These are phyloP conservation scores for Aplosporella prunicola DNA, from an alignment of 2,329 filamentous ascomycete species.

Conservation along the genomic window DNA sequence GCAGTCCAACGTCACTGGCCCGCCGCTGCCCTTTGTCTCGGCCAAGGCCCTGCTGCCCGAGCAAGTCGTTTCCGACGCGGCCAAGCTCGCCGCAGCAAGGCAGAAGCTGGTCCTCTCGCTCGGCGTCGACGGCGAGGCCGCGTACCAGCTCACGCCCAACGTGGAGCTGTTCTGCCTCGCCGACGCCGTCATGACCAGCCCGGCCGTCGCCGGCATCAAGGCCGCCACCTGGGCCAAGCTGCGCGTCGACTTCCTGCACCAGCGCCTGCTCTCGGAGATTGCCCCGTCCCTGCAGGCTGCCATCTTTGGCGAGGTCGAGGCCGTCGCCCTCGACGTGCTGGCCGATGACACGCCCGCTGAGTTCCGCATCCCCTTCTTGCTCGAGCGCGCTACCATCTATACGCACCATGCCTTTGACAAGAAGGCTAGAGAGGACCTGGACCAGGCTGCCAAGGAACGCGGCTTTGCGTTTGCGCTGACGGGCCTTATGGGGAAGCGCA, in stretches of 20 bases:
- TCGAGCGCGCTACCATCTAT: slow-evolving; percentile 76
- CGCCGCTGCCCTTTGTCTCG: slow-evolving; percentile 55
- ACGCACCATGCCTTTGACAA: slow-evolving; percentile 75
- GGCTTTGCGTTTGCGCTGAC: slow-evolving; percentile 74
- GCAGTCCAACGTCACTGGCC: slow-evolving; percentile 81
- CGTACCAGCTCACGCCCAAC: slow-evolving; percentile 74
- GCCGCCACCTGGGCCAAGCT: slow-evolving; percentile 50
- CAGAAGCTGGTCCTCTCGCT: slow-evolving; percentile 58
- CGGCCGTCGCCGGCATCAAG: slow-evolving; percentile 23
- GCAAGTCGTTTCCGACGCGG: slow-evolving; percentile 30
- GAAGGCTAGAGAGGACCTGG: slow-evolving; percentile 62
- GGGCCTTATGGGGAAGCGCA: slow-evolving; percentile 77
- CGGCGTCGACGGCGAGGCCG: slow-evolving; percentile 73
- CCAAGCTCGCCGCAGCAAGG: slow-evolving; percentile 36
- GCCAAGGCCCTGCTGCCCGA: slow-evolving; percentile 42
- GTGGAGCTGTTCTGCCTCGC: slow-evolving; percentile 78
- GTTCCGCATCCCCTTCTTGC: slow-evolving; percentile 52
- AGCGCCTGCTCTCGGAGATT: slow-evolving; percentile 55
- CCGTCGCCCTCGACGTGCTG: slow-evolving; percentile 39
- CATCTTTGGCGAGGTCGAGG: slow-evolving; percentile 52
- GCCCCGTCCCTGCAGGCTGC: slow-evolving; percentile 49
- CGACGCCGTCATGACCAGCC: slow-evolving; percentile 41
- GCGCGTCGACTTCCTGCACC: slow-evolving; percentile 64
- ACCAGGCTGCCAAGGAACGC: slow-evolving; percentile 56
- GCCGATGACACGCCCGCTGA: slow-evolving; percentile 19